phyloP scores from a whole-genome alignment of 768 basidiomycete genomes.

The Mycena venus region DNA sequence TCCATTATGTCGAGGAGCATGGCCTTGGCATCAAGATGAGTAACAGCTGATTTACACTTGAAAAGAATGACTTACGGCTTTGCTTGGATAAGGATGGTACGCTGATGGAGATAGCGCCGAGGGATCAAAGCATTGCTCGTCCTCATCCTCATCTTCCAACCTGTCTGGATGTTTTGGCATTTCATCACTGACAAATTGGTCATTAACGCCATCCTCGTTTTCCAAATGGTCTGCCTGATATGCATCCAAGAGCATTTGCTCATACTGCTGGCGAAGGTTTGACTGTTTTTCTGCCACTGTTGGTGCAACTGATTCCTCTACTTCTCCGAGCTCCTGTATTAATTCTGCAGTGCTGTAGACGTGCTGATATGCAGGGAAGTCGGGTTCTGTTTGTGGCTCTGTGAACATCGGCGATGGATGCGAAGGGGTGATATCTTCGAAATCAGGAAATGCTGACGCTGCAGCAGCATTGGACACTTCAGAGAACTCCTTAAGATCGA shows the following conservation, averaged over 20 bases:
- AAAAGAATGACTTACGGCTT: not conserved
- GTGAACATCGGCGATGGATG: not conserved
- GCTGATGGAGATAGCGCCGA: not conserved
- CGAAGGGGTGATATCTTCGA: not conserved
- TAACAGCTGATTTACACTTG: too few relatives aligned
- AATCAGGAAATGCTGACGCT: not conserved
- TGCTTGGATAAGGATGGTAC: conserved; percentile 6
- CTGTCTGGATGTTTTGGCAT: not conserved
- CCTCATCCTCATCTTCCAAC: not conserved
- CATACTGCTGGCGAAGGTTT: conserved; percentile 13
- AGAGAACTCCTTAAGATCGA: not conserved
- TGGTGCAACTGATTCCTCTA: not conserved
- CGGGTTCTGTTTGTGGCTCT: not conserved
- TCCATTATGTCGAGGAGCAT: conserved; percentile 32
- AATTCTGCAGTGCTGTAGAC: not conserved
- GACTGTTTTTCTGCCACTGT: conserved; percentile 9
- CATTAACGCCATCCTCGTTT: not conserved
- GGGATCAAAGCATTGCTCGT: not conserved
- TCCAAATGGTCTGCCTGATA: conserved; percentile 1
- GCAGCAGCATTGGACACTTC: not conserved
- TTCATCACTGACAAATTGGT: conserved; percentile 8
- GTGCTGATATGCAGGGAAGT: not conserved
- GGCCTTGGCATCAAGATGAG: too few relatives aligned
- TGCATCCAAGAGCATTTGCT: conserved; percentile 4
- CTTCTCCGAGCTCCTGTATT: conserved; percentile 1